Base-by-base conservation (phyloP, 306 rosid species). In the Gastrolobium bilobum region DNA sequence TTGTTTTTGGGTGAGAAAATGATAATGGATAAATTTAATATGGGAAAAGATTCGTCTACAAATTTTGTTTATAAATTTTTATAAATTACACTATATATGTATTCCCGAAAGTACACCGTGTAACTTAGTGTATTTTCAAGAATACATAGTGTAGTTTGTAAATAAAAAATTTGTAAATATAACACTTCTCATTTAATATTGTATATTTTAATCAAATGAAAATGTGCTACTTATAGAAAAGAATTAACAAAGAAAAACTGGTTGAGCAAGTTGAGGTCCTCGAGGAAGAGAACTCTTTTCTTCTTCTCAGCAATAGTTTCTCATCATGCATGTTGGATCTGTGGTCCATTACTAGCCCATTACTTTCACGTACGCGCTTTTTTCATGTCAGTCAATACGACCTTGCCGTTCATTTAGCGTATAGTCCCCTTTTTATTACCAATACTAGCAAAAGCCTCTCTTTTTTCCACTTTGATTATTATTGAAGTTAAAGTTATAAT, bases 301-400 rank as follows among this genome's bases (percentile, higher is more conserved):
- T 15, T 59, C 42, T 59, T 59, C 8, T 58, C 2, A 59, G 20
- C 20, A 58, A 6, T 4, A 58, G 40, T 58, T 31, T 58, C 40
- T 53, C 57, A 56, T 58, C 14, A 58, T 58, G 39, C 40, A 34
- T 33, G 66, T 10, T 42, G 42, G 66, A 59, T 59, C 66, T 33
- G 5, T 1, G 35, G 39, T 30, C 67, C 20, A 33, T 34, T 60
- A 4, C 43, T 26, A 33, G 44, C 40, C 64, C 20, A 31, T 58
- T 33, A 31, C 14, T 11, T 34, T 11, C 44, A 60, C 5, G 14
- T 29, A 7, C 14, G 63, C 38, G 39, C 39, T 14, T 14, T 30
- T 57, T 57, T 57, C 48, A n/a, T 63, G 39, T 63, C 38, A 39
- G n/a, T 33, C n/a, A 39, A 15, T 14, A 39, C n/a, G 47, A 14